Evolutionary conservation across 1,284 basidiomycete species (phyloP).

Genomic region (Pseudozyma sp.): DNA sequence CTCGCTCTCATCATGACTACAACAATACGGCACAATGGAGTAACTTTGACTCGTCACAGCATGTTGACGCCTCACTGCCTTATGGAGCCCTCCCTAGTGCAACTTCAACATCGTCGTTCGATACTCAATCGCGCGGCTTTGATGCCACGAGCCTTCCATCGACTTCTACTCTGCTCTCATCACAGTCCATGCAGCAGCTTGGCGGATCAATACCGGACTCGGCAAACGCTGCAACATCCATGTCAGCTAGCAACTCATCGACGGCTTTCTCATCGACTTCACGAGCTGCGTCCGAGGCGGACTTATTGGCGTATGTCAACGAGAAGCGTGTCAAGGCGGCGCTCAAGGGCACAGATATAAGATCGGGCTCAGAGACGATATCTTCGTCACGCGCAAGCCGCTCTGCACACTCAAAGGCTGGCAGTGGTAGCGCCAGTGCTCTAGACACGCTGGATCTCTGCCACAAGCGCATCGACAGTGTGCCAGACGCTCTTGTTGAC

Average conservation of each 20-base stretch:
- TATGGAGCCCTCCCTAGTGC: conserved; percentile 16
- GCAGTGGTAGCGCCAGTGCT: conserved; percentile 13
- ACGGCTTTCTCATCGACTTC: conserved; percentile 5
- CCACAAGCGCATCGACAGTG: conserved; percentile 45
- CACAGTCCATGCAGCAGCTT: conserved; percentile 23
- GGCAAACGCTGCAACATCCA: background rate
- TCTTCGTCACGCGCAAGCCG: conserved; percentile 1
- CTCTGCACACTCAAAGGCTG: conserved; percentile 11
- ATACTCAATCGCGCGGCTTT: conserved; percentile 20
- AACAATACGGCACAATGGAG: conserved; percentile 8
- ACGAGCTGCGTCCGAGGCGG: conserved; percentile 41
- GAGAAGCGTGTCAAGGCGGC: conserved; percentile 31
- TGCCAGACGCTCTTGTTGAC: conserved; percentile 50
- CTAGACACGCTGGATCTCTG: conserved; percentile 62
- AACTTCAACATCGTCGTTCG: conserved; percentile 19
- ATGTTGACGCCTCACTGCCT: conserved; percentile 7
- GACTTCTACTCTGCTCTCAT: conserved; percentile 16
- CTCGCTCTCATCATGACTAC: conserved; percentile 14
- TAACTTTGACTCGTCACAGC: conserved; percentile 22
- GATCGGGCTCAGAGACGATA: background rate
- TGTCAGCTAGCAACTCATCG: conserved; percentile 6
- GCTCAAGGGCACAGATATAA: background rate
- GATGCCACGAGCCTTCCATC: conserved; percentile 22
- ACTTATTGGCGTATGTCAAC: conserved; percentile 49
- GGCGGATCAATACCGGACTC: background rate